phyloP scores from a whole-genome alignment of 2,329 filamentous ascomycete species.

The Ophiostoma australiae region DNA sequence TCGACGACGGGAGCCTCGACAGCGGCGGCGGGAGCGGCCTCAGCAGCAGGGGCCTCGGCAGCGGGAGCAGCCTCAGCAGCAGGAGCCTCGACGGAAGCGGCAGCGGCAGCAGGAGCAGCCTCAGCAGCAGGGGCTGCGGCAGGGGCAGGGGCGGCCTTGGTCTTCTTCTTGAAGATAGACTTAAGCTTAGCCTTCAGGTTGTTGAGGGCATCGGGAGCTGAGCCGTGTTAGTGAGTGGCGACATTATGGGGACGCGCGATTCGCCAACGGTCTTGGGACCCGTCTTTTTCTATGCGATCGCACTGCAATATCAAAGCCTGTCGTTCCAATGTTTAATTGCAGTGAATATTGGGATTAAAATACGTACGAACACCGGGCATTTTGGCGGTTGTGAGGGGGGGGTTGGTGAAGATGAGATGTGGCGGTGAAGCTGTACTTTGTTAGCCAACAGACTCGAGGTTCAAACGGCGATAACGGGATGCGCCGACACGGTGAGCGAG shows the following conservation, averaged over 20 bases:
- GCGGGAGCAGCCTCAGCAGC: conserved; percentile 28
- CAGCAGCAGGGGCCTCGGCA: conserved; percentile 23
- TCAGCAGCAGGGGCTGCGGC: conserved; percentile 26
- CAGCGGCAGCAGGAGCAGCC: conserved; percentile 26
- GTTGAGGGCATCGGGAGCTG: conserved; percentile 48
- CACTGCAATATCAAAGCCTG: neutral
- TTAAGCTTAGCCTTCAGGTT: conserved; percentile 55
- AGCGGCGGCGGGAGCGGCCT: conserved; percentile 18
- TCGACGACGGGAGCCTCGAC: conserved; percentile 30
- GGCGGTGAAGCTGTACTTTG: neutral
- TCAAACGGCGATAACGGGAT: neutral
- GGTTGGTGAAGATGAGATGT: neutral
- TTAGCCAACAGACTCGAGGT: conserved; percentile 6
- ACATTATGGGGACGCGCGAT: neutral
- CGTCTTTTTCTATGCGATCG: neutral
- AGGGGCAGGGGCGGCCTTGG: conserved; percentile 24
- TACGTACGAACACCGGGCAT: conserved; percentile 53
- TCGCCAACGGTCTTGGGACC: neutral
- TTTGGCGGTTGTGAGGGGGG: conserved; percentile 31
- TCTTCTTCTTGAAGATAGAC: conserved; percentile 49
- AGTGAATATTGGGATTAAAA: neutral
- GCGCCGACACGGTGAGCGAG: neutral
- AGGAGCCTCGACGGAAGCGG: conserved; percentile 20
- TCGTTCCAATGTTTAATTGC: neutral
- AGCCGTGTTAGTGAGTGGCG: conserved; percentile 17